phyloP scores from a whole-genome alignment of 192 early-diverging fungal genomes.

The Coemansia sp. region DNA sequence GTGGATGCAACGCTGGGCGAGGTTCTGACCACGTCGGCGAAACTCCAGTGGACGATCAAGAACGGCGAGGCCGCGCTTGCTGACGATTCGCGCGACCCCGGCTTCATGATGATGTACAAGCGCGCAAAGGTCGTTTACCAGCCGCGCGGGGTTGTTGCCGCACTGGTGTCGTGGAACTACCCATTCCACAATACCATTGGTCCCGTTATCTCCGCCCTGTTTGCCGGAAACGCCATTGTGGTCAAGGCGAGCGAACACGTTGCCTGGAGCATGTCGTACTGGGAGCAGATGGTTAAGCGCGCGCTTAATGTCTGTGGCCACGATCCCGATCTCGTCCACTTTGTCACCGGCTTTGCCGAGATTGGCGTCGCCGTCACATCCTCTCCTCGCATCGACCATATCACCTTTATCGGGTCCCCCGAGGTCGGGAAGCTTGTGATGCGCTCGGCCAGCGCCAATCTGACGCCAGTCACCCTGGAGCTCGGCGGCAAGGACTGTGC shows the following conservation, averaged over 20 bases:
- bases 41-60: constrained; percentile 77
- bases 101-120: constrained; percentile 77
- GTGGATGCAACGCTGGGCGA: constrained; percentile 85
- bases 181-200: constrained; percentile 81
- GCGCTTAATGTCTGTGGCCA: constrained; percentile 74
- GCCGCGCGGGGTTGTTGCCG: constrained; percentile 80
- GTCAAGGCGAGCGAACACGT: constrained; percentile 86
- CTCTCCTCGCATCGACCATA: constrained; percentile 63
- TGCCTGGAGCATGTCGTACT: constrained; percentile 78
- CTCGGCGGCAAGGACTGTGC: constrained; percentile 90
- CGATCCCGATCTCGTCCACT: constrained; percentile 74
- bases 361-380: constrained; percentile 74
- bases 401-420: constrained; percentile 89
- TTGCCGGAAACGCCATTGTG: constrained; percentile 83
- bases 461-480: constrained; percentile 87
- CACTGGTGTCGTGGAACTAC: constrained; percentile 88
- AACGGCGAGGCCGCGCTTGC: constrained; percentile 71
- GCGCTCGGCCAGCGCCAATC: constrained; percentile 63
- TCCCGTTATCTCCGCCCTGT: constrained; percentile 78
- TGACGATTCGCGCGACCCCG: constrained; percentile 66
- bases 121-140: constrained; percentile 73
- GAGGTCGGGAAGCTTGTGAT: constrained; percentile 79
- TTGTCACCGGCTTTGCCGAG: constrained; percentile 79
- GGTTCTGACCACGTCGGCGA: constrained; percentile 75
- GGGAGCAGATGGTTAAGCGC: constrained; percentile 61